Percentiles rank a stretch among this genome's conserved stretches.
phyloP scores from a whole-genome alignment of 2,329 filamentous ascomycete species.

The Sphaerulina populicola region DNA sequence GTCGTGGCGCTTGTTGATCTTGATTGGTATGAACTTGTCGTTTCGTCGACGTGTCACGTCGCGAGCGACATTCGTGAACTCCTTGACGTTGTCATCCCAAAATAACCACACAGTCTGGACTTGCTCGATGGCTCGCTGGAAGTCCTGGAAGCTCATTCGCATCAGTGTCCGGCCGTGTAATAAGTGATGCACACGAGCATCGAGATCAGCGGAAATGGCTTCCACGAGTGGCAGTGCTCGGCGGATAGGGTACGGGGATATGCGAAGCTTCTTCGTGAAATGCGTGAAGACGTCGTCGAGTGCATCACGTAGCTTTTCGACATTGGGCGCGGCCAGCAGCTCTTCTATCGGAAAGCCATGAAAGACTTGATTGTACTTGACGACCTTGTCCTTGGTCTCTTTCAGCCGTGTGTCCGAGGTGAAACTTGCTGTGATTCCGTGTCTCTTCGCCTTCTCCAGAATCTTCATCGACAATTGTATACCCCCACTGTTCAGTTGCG shows the following conservation, averaged over 20 bases:
- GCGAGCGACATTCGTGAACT: constrained; percentile 94
- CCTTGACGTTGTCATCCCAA: constrained; percentile 95
- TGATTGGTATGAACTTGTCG: constrained; percentile 98
- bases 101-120: constrained; percentile 79
- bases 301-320: constrained; percentile 81
- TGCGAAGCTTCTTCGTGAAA: constrained; percentile 94
- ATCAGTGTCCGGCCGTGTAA: constrained; percentile 82
- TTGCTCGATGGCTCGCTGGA: constrained; percentile 72
- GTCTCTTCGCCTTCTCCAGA: constrained; percentile 92
- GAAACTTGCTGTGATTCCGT: constrained; percentile 95
- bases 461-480: constrained; percentile 89
- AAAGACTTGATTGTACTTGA: constrained; percentile 99
- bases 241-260: constrained; percentile 89
- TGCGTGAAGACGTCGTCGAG: constrained; percentile 85
- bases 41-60: constrained; percentile 88
- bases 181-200: constrained; percentile 74
- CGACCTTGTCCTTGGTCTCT: constrained; percentile 89
- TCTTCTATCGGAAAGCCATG: constrained; percentile 95
- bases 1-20: constrained; percentile 78
- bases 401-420: constrained; percentile 91
- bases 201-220: constrained; percentile 88
- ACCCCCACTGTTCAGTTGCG: constrained; percentile 77
- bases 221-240: constrained; percentile 90
- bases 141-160: constrained; percentile 85
- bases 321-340: constrained; percentile 78